Percentiles rank a stretch among this genome's conserved stretches.
These are phyloP conservation scores for Cordyceps javanica DNA, from an alignment of 2,329 filamentous ascomycete genomes.

Conservation along the genomic window DNA sequence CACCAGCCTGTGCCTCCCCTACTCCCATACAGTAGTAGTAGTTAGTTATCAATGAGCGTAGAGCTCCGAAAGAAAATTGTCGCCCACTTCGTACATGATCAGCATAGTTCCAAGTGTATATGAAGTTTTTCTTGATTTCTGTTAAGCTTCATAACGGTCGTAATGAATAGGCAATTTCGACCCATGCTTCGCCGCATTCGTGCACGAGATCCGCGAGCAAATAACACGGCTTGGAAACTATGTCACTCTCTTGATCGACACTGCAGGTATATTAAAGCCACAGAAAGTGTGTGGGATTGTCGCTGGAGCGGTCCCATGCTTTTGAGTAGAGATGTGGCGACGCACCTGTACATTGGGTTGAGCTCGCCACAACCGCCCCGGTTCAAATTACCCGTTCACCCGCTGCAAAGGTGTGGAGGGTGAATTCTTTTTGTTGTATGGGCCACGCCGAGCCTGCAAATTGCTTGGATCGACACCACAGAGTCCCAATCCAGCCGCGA, in stretches of 20 bases:
- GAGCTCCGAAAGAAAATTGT: neutral
- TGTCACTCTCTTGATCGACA: neutral
- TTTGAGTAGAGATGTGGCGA: neutral
- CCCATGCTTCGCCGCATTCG: neutral
- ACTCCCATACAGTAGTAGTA: too few species aligned
- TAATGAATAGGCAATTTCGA: neutral
- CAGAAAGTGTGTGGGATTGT: neutral
- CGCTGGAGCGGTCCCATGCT: neutral
- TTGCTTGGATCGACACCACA: neutral
- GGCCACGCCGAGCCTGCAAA: neutral
- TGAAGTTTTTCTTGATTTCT: neutral
- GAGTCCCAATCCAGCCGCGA: neutral
- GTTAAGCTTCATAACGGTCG: neutral
- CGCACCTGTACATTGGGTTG: neutral
- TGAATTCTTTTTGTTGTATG: neutral
- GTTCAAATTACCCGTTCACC: neutral
- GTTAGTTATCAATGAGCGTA: too few species aligned
- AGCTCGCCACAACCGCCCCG: neutral
- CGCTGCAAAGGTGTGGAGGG: neutral
- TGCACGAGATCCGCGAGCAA: neutral
- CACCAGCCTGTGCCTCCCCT: neutral
- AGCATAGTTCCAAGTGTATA: neutral
- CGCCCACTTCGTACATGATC: neutral
- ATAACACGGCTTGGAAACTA: neutral
- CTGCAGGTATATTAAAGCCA: constrained; percentile 3